These are phyloP conservation scores for Crithidia acanthocephali DNA, from an alignment of 208 protist species.

Conservation along the genomic window DNA sequence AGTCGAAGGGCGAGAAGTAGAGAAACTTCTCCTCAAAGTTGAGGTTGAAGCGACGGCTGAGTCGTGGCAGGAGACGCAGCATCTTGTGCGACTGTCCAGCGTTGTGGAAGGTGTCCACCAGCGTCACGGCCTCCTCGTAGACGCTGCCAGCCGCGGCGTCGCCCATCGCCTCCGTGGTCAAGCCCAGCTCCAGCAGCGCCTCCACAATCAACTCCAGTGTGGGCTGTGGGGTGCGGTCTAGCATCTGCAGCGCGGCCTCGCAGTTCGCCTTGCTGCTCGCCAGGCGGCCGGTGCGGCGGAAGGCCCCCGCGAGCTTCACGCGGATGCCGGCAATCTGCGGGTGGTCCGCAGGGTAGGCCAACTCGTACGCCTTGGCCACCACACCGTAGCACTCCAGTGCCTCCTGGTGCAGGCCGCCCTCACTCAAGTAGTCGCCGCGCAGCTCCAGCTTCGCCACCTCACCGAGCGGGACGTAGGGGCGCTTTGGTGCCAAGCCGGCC, in stretches of 20 bases:
- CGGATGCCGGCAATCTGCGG: conserved; percentile 70
- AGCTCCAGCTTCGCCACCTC: conserved; percentile 90
- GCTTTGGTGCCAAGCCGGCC: conserved; percentile 14
- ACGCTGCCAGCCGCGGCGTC: conserved; percentile 49
- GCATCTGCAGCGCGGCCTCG: conserved; percentile 61
- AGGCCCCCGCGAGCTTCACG: conserved; percentile 78
- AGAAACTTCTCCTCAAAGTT: conserved; percentile 91
- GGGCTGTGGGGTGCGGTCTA: conserved; percentile 58
- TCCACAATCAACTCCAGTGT: conserved; percentile 87
- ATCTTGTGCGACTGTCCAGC: conserved; percentile 85
- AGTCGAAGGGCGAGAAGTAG: conserved; percentile 91
- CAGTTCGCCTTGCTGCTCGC: conserved; percentile 70
- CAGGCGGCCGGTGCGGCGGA: conserved; percentile 76
- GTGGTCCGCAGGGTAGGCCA: conserved; percentile 81
- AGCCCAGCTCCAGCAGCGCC: conserved; percentile 77
- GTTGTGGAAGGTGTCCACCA: conserved; percentile 83
- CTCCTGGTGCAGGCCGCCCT: conserved; percentile 86
- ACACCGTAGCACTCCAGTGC: conserved; percentile 90
- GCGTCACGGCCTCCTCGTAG: conserved; percentile 77
- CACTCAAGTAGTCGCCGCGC: conserved; percentile 84
- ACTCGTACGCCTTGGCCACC: conserved; percentile 81
- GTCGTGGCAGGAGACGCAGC: conserved; percentile 81
- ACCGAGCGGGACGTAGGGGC: conserved; percentile 79
- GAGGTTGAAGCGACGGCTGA: conserved; percentile 83
- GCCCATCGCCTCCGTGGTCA: conserved; percentile 64